A percentile compares a stretch with the other conserved stretches of the same genome.
Conservation (phyloP, 352 stramenopile genomes). For the Peronospora farinosa region DNA sequence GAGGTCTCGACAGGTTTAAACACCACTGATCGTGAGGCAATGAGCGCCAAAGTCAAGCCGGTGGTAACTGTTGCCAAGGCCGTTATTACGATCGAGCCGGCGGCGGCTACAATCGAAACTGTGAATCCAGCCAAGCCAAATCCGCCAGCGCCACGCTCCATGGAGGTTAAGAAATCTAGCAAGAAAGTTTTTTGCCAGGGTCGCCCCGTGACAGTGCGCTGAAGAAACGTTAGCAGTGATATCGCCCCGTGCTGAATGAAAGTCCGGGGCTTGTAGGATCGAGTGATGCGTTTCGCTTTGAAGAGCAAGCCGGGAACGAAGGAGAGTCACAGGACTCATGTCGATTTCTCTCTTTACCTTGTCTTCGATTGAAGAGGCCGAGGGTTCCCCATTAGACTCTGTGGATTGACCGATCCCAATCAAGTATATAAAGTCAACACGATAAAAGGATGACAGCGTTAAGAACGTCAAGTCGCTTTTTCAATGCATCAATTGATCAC, state of each 20-base stretch:
- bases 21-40: slow-evolving; percentile 3
- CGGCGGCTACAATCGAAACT: not conserved
- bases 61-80: not conserved
- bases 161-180: slow-evolving; percentile 36
- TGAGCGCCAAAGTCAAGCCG: not conserved
- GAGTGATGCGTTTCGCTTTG: slow-evolving; percentile 12
- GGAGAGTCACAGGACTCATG: slow-evolving; percentile 2
- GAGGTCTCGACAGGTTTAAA: slow-evolving; percentile 26
- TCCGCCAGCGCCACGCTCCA: slow-evolving; percentile 14
- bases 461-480: slow-evolving; percentile 25
- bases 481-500: not conserved
- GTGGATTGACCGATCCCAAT: slow-evolving; percentile 5
- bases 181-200: slow-evolving; percentile 39
- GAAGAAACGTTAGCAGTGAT: slow-evolving; percentile 3
- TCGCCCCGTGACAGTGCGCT: slow-evolving; percentile 20
- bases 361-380: slow-evolving; percentile 31
- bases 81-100: slow-evolving; percentile 1
- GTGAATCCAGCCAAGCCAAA: slow-evolving; percentile 7
- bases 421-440: slow-evolving; percentile 28
- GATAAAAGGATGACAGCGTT: slow-evolving; percentile 17
- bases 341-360: slow-evolving; percentile 11
- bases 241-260: slow-evolving; percentile 21
- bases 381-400: slow-evolving; percentile 3
- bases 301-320: not conserved
- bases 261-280: slow-evolving; percentile 27